A percentile compares a stretch with the other conserved stretches of the same genome.
These are phyloP conservation scores for Leccinum disarticulatum DNA, from an alignment of 768 basidiomycete genomes.

Conservation along the genomic window DNA sequence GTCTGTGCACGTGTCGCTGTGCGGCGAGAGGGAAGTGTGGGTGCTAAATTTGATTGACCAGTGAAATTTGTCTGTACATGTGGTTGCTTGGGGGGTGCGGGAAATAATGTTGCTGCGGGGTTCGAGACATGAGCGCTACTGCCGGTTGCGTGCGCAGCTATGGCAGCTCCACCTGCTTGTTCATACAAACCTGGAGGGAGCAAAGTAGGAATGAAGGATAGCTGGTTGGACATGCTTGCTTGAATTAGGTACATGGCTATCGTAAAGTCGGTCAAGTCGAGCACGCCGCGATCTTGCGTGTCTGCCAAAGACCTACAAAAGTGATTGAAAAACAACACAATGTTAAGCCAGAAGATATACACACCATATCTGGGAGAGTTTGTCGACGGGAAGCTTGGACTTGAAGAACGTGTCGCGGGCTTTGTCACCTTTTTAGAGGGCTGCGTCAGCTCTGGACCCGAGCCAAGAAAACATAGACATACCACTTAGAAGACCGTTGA, in stretches of 20 bases:
- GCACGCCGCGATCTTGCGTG: conserved; percentile 84
- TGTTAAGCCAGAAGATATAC: conserved; percentile 20
- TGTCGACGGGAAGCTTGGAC: conserved; percentile 83
- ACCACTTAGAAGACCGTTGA: conserved; percentile 80
- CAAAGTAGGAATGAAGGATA: conserved; percentile 66
- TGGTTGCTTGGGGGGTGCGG: conserved; percentile 57
- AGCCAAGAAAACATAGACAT: conserved; percentile 21
- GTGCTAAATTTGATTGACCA: conserved; percentile 35
- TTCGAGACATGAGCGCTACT: conserved; percentile 60
- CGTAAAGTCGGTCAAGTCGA: conserved; percentile 90
- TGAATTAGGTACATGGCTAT: conserved; percentile 98
- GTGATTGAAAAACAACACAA: not conserved
- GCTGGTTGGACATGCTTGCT: conserved; percentile 78
- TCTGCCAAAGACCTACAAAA: conserved; percentile 84
- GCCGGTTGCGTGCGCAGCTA: conserved; percentile 57
- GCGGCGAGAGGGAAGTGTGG: conserved; percentile 24
- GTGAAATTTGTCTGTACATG: conserved; percentile 57
- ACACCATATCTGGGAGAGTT: conserved; percentile 91
- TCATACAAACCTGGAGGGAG: conserved; percentile 88
- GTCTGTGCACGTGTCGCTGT: conserved; percentile 18
- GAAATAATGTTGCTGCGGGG: conserved; percentile 44
- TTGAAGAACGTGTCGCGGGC: conserved; percentile 90
- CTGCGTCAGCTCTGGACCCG: not conserved
- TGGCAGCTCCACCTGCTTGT: conserved; percentile 56
- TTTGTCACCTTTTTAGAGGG: conserved; percentile 62